A percentile compares a stretch with the other conserved stretches of the same genome.
Conservation (phyloP, 2,329 filamentous ascomycete species). For the Aspergillus quadrilineatus region DNA sequence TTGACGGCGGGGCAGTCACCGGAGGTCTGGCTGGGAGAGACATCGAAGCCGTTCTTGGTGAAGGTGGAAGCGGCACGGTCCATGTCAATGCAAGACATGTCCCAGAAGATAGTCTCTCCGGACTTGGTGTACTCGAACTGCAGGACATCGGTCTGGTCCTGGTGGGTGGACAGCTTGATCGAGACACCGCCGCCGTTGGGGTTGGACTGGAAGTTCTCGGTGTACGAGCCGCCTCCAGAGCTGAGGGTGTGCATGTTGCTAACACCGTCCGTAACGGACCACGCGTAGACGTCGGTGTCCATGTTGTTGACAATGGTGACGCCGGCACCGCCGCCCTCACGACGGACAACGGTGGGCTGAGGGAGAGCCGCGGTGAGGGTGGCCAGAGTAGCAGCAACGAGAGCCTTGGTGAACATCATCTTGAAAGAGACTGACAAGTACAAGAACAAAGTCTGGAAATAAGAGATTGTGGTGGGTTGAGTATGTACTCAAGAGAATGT, state of each 20-base stretch:
- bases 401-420: constrained; percentile 20
- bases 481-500: constrained; percentile 11
- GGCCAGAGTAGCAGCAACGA: constrained; percentile 15
- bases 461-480: constrained; percentile 8
- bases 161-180: constrained; percentile 41
- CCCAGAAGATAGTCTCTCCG: constrained; percentile 36
- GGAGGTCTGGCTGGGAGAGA: constrained; percentile 28
- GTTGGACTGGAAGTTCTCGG: constrained; percentile 36
- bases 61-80: constrained; percentile 28
- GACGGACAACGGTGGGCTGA: constrained; percentile 27
- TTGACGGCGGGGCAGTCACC: constrained; percentile 34
- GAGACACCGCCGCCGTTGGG: constrained; percentile 42
- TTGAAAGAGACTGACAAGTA: constrained; percentile 13
- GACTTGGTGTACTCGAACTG: constrained; percentile 42
- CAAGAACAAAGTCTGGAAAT: constrained; percentile 1
- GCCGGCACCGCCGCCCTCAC: constrained; percentile 25
- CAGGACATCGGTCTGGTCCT: constrained; percentile 35
- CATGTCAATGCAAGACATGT: constrained; percentile 38
- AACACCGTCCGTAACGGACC: constrained; percentile 39
- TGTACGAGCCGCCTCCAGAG: constrained; percentile 35
- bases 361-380: constrained; percentile 16
- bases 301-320: constrained; percentile 43
- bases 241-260: constrained; percentile 36
- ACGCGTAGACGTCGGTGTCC: constrained; percentile 38
- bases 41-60: constrained; percentile 36